Percentiles rank a stretch among this genome's conserved stretches.
These are phyloP conservation scores for Irineochytrium annulatum DNA, from an alignment of 192 early-diverging fungal species.

Conservation along the genomic window DNA sequence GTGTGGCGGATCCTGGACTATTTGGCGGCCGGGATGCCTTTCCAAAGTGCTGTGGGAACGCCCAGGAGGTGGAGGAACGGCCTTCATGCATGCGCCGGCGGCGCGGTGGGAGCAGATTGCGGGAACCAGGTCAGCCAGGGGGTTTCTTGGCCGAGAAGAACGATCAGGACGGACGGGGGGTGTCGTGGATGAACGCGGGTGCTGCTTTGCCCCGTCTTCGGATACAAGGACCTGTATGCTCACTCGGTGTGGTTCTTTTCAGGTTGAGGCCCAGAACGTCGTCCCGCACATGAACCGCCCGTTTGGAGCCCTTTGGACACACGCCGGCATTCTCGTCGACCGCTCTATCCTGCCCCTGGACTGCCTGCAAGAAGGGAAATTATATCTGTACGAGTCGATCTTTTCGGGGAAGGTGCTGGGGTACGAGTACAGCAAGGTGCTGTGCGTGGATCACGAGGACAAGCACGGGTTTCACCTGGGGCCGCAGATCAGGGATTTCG, in stretches of 20 bases:
- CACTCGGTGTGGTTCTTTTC: too few relatives aligned
- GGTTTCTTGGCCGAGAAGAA: too few relatives aligned
- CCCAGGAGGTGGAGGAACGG: too few relatives aligned
- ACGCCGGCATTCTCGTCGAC: slow-evolving; percentile 33
- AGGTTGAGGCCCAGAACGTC: slow-evolving; percentile 26
- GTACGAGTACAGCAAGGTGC: slow-evolving; percentile 24
- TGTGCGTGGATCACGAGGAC: slow-evolving; percentile 19
- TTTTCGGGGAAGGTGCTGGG: slow-evolving; percentile 31
- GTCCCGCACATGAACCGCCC: slow-evolving; percentile 5
- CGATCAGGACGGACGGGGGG: too few relatives aligned
- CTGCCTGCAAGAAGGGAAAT: slow-evolving; percentile 29
- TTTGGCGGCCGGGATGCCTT: neutral
- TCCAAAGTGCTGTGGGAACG: neutral
- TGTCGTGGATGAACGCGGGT: too few relatives aligned
- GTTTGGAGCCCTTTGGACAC: slow-evolving; percentile 30
- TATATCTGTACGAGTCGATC: slow-evolving; percentile 36
- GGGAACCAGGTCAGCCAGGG: too few relatives aligned
- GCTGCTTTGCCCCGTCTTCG: too few relatives aligned
- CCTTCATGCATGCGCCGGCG: too few relatives aligned
- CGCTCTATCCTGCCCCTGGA: slow-evolving; percentile 31
- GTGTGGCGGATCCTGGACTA: neutral
- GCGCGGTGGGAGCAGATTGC: too few relatives aligned
- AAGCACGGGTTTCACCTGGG: slow-evolving; percentile 21
- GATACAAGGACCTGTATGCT: too few relatives aligned
- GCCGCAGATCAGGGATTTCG: slow-evolving; percentile 33